phyloP scores from a whole-genome alignment of 2,329 filamentous ascomycete genomes.

The Trichoderma sp. region DNA sequence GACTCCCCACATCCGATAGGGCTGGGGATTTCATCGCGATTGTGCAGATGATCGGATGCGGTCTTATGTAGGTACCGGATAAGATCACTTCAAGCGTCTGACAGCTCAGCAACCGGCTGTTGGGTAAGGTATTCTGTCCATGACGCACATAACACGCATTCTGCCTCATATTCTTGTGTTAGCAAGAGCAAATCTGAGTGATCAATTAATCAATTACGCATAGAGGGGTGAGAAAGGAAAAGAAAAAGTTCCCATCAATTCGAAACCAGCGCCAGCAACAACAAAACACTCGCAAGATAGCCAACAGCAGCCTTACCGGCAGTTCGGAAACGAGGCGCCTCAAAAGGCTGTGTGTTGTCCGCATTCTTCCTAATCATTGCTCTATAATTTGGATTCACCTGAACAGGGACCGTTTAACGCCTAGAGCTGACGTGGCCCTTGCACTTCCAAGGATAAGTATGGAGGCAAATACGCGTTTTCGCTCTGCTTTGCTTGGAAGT shows the following conservation, averaged over 20 bases:
- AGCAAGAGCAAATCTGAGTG: not conserved
- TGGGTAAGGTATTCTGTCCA: not conserved
- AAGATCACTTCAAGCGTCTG: not conserved
- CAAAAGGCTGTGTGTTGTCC: not conserved
- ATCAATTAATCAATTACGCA: not conserved
- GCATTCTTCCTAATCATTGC: not conserved
- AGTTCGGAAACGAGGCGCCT: not conserved
- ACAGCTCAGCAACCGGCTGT: not conserved
- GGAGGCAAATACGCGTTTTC: not conserved
- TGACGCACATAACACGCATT: not conserved
- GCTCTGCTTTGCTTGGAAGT: not conserved
- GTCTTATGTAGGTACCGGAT: not conserved
- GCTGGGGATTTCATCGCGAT: not conserved
- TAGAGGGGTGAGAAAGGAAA: not conserved
- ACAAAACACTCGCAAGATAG: not conserved
- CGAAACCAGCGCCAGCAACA: not conserved
- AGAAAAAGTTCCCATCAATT: not conserved
- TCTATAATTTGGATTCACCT: not conserved
- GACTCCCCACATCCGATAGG: not conserved
- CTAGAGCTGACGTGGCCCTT: not conserved
- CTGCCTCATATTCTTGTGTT: not conserved
- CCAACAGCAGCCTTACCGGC: not conserved
- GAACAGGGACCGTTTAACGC: not conserved
- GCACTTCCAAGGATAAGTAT: not conserved
- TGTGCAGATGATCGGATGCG: not conserved